Percentiles rank a stretch among this genome's conserved stretches.
Conservation (phyloP, 2,329 filamentous ascomycete genomes). For the Gyromitra esculenta region DNA sequence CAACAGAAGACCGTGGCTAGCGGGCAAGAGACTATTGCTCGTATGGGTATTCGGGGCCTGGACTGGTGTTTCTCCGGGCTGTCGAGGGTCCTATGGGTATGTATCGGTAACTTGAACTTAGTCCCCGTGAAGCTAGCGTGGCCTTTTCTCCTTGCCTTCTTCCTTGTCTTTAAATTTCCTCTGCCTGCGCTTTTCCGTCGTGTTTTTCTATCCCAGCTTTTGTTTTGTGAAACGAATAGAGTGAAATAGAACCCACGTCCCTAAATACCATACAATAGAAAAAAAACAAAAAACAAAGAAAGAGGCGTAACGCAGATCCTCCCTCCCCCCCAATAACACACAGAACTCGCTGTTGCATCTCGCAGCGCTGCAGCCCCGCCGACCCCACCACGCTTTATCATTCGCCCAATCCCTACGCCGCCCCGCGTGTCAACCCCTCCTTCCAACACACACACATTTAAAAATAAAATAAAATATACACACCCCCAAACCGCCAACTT, state of each 20-base stretch:
- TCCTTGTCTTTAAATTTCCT: slow-evolving; percentile 34
- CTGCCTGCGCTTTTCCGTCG: slow-evolving; percentile 1
- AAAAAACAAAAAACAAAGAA: slow-evolving; percentile 3
- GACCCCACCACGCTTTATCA: slow-evolving; percentile 43
- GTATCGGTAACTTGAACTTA: slow-evolving; percentile 35
- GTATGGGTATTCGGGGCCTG: slow-evolving; percentile 15
- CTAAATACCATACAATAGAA: background rate
- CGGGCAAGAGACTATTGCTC: background rate
- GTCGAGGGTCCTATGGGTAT: slow-evolving; percentile 20
- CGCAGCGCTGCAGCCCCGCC: slow-evolving; percentile 18
- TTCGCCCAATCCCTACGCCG: slow-evolving; percentile 21
- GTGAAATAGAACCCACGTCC: background rate
- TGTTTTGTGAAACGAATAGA: background rate
- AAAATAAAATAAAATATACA: background rate
- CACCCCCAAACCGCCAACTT: slow-evolving; percentile 46
- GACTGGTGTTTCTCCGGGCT: slow-evolving; percentile 7
- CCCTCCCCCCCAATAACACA: slow-evolving; percentile 3
- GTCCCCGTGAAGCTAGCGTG: slow-evolving; percentile 45
- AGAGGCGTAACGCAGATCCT: slow-evolving; percentile 40
- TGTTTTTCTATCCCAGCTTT: slow-evolving; percentile 3
- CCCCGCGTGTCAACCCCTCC: slow-evolving; percentile 33
- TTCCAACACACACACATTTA: slow-evolving; percentile 24
- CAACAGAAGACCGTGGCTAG: background rate
- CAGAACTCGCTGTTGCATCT: slow-evolving; percentile 1
- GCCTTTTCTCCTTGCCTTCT: slow-evolving; percentile 32